phyloP scores from a whole-genome alignment of 2,329 filamentous ascomycete species.

The Colletotrichum sp. region DNA sequence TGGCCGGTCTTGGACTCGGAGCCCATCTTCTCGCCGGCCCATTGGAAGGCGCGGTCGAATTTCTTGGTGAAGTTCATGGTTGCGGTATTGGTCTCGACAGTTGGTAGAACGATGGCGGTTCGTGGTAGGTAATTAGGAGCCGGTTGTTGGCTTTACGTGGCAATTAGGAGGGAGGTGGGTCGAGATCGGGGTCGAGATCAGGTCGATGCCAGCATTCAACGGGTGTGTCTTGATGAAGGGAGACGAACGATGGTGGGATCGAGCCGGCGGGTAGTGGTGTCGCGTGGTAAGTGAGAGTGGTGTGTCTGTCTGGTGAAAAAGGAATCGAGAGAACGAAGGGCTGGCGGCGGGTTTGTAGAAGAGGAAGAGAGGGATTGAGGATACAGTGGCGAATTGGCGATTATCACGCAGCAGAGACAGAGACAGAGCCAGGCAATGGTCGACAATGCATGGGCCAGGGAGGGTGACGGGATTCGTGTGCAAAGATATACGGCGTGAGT shows the following conservation, averaged over 20 bases:
- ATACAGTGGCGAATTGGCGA: slow-evolving; percentile 10
- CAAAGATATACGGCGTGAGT: background rate
- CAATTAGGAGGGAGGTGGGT: background rate
- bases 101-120: background rate
- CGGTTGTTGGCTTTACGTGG: background rate
- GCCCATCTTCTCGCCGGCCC: slow-evolving; percentile 97
- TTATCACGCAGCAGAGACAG: slow-evolving; percentile 4
- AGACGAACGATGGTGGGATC: background rate
- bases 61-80: slow-evolving; percentile 75
- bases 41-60: slow-evolving; percentile 95
- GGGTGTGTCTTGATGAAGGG: background rate
- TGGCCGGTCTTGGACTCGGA: slow-evolving; percentile 85
- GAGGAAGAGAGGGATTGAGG: background rate
- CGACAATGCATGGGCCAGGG: slow-evolving; percentile 14
- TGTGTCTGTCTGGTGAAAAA: background rate
- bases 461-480: background rate
- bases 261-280: background rate
- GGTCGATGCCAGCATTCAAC: slow-evolving; percentile 19
- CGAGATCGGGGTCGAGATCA: background rate
- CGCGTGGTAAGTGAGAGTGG: slow-evolving; percentile 1
- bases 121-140: background rate
- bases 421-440: slow-evolving; percentile 10
- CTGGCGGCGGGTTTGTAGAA: background rate
- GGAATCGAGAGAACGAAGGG: background rate
- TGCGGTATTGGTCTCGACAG: background rate